phyloP scores from a whole-genome alignment of 495 filamentous ascomycete genomes.

The Astrocystis sublimbata region DNA sequence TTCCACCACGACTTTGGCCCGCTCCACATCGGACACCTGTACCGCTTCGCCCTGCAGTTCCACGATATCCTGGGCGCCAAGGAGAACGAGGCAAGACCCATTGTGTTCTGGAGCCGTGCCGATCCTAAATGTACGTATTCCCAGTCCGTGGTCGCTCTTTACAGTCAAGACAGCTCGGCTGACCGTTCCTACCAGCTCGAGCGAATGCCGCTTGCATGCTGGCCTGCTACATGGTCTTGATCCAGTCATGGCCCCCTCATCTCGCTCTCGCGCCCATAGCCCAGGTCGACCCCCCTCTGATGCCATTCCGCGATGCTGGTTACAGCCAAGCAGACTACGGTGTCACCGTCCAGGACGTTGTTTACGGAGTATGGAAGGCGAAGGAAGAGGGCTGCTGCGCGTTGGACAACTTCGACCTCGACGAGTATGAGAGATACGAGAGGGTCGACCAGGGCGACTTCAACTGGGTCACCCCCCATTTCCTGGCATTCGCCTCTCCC shows the following conservation, averaged over 20 bases:
- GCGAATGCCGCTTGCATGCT: slow-evolving; percentile 96
- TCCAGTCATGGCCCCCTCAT: slow-evolving; percentile 98
- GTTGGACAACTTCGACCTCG: slow-evolving; percentile 84
- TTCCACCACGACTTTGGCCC: slow-evolving; percentile 99
- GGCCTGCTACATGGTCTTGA: slow-evolving; percentile 97
- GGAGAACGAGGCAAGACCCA: slow-evolving; percentile 71
- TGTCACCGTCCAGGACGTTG: slow-evolving; percentile 91
- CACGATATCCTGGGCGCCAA: slow-evolving; percentile 92
- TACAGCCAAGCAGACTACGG: slow-evolving; percentile 98
- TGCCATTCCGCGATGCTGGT: slow-evolving; percentile 98
- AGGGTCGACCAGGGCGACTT: slow-evolving; percentile 98
- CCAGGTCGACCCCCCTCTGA: slow-evolving; percentile 92
- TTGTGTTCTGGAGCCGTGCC: slow-evolving; percentile 92
- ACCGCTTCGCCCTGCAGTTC: slow-evolving; percentile 91
- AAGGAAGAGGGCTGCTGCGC: slow-evolving; percentile 91
- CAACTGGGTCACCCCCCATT: slow-evolving; percentile 96
- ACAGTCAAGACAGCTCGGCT: slow-evolving; percentile 12
- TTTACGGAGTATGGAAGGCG: slow-evolving; percentile 98
- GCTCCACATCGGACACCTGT: slow-evolving; percentile 93
- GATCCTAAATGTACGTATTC: slow-evolving; percentile 76
- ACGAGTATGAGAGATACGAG: slow-evolving; percentile 96
- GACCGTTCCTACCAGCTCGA: slow-evolving; percentile 54
- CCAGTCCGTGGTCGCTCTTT: background rate
- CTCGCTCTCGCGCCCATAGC: slow-evolving; percentile 94
- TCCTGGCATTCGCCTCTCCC: slow-evolving; percentile 95